Conservation (phyloP, 192 early-diverging fungal genomes). For the Endogone sp. region DNA sequence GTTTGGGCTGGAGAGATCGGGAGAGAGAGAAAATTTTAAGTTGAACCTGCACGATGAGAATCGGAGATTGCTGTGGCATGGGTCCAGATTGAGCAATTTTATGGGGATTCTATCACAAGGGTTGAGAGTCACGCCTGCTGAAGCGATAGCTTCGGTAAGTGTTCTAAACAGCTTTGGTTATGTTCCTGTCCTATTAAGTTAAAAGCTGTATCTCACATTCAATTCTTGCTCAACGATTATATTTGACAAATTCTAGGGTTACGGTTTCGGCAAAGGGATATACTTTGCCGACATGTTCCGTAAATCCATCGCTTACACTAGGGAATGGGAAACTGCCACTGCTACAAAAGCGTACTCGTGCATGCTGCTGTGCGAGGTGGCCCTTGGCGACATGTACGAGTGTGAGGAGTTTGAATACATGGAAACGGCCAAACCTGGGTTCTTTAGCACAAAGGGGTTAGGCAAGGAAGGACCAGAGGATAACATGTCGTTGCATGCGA, state of each 20-base stretch:
- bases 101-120: slow-evolving; percentile 37
- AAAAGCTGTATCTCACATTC: not conserved
- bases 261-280: slow-evolving; percentile 80
- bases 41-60: slow-evolving; percentile 49
- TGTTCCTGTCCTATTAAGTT: too few relatives aligned
- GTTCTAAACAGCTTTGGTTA: not conserved
- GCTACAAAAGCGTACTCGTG: slow-evolving; percentile 43
- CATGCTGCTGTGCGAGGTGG: slow-evolving; percentile 77
- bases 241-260: slow-evolving; percentile 29
- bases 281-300: slow-evolving; percentile 82
- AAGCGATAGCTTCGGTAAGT: slow-evolving; percentile 19
- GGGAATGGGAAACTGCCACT: slow-evolving; percentile 13
- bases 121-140: slow-evolving; percentile 16
- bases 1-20: slow-evolving; percentile 55
- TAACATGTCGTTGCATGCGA: slow-evolving; percentile 15
- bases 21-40: slow-evolving; percentile 51
- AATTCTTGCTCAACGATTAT: not conserved
- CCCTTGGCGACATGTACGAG: slow-evolving; percentile 55
- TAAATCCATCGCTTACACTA: slow-evolving; percentile 74
- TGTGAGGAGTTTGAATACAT: slow-evolving; percentile 41
- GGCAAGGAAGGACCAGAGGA: slow-evolving; percentile 59
- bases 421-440: slow-evolving; percentile 22
- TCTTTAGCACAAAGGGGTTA: slow-evolving; percentile 62
- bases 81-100: slow-evolving; percentile 69
- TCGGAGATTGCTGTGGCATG: slow-evolving; percentile 77